Evolutionary conservation across 2,329 filamentous ascomycete genomes (phyloP).

Genomic region (Cordyceps tenuipes): DNA sequence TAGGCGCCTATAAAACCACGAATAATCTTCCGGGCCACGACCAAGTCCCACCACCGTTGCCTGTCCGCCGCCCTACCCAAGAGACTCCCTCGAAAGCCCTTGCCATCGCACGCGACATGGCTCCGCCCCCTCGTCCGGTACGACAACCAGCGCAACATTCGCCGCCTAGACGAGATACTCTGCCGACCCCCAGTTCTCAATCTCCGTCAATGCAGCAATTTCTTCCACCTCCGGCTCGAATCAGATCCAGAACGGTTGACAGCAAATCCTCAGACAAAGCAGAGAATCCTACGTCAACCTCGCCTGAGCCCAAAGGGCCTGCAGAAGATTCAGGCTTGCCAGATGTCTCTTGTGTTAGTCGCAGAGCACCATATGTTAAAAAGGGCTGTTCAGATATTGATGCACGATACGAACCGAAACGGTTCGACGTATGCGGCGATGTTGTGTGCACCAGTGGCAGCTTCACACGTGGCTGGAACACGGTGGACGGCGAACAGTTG

Average conservation of each 20-base stretch:
- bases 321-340: constrained; percentile 61
- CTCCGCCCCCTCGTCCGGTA: constrained; percentile 30
- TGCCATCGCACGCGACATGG: background rate
- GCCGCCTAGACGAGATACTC: background rate
- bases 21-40: constrained; percentile 33
- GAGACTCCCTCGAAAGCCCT: constrained; percentile 12
- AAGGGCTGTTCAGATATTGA: constrained; percentile 66
- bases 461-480: constrained; percentile 80
- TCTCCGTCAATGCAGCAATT: constrained; percentile 20
- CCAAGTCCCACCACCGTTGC: constrained; percentile 40
- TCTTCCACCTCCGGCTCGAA: constrained; percentile 23
- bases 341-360: constrained; percentile 75
- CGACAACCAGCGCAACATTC: constrained; percentile 19
- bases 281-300: constrained; percentile 13
- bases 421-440: constrained; percentile 82
- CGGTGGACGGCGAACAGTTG: constrained; percentile 71
- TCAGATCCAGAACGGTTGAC: constrained; percentile 31
- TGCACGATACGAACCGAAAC: constrained; percentile 78
- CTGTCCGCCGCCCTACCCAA: constrained; percentile 36
- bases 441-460: constrained; percentile 80
- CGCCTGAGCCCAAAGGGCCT: constrained; percentile 33
- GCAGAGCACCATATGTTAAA: constrained; percentile 68
- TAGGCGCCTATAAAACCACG: constrained; percentile 29
- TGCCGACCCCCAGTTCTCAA: constrained; percentile 10
- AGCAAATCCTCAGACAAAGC: constrained; percentile 23